Base-by-base conservation (phyloP, 345 rosid genomes). In the Gossypium ekmanianum region DNA sequence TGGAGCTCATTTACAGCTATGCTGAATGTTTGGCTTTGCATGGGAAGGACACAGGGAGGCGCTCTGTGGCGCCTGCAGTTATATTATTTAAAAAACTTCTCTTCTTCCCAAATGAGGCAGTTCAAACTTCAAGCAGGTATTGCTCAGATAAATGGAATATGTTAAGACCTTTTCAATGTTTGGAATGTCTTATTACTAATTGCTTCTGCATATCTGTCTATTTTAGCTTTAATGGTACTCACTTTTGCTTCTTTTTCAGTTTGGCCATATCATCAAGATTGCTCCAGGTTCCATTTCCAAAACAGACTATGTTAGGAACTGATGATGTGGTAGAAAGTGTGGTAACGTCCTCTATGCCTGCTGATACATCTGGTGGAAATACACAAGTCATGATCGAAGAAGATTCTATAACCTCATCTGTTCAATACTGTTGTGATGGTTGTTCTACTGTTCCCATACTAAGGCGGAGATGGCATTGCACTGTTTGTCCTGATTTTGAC, bases 261-360 rank as follows among this genome's bases (percentile, higher is more conserved):
- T 87, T 95, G 79, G 98, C 99, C 50, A 93, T 95, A 86, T 91
- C 99, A 29, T 93, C 99, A 68, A 93, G 97, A 83, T 85, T 95
- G 81, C 98, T 95, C 76, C 99, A 95, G 87, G 99, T 95, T 78
- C 99, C 99, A 68, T 95, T 95, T 81, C 98, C 99, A 76, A 95
- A 89, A 83, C 99, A 93, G 82, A 93, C 96, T 51, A 89, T 91
- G 87, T 83, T 93, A 83, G 85, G 89, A 62, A 80, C 88, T 79
- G 99, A 95, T 82, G 99, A 95, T 77, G 84, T 84, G 77, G 88
- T 71, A 18, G 97, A 95, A 76, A 87, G 74, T 82, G 81, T 83
- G 17, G 85, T 80, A 68, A 81, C 94, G 78, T 79, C 87, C 50
- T 72, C 92, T 71, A 85, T 87, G 69, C 86, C 89, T 29, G 79